phyloP scores from a whole-genome alignment of 1,284 basidiomycete genomes.

The Malassezia arunalokei region DNA sequence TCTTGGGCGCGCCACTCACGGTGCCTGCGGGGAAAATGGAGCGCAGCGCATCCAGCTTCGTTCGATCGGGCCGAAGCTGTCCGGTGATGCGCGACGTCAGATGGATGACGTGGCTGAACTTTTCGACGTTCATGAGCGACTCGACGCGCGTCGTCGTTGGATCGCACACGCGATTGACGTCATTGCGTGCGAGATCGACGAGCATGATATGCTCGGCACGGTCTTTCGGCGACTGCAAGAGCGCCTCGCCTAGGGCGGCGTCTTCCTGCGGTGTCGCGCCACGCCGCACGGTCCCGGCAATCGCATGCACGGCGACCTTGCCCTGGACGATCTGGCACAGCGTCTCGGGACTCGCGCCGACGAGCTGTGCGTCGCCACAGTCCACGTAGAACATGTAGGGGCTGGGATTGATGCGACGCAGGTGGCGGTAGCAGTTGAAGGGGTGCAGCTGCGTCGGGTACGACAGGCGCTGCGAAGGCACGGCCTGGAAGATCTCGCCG shows the following conservation, averaged over 20 bases:
- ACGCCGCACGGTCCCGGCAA: slow-evolving; percentile 84
- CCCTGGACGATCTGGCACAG: slow-evolving; percentile 78
- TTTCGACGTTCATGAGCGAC: slow-evolving; percentile 82
- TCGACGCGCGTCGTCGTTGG: slow-evolving; percentile 92
- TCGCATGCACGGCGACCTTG: slow-evolving; percentile 92
- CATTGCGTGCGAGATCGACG: slow-evolving; percentile 95
- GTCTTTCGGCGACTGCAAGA: slow-evolving; percentile 80
- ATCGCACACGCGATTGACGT: slow-evolving; percentile 92
- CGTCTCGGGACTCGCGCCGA: slow-evolving; percentile 94
- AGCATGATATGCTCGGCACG: slow-evolving; percentile 98
- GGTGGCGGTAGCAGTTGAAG: slow-evolving; percentile 88
- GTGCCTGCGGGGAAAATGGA: slow-evolving; percentile 99
- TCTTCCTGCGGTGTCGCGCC: slow-evolving; percentile 81
- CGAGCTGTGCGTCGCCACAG: slow-evolving; percentile 69
- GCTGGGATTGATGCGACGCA: slow-evolving; percentile 88
- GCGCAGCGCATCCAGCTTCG: slow-evolving; percentile 90
- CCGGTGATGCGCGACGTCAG: slow-evolving; percentile 92
- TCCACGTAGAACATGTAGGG: slow-evolving; percentile 99
- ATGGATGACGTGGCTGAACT: slow-evolving; percentile 96
- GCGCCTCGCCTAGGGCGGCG: slow-evolving; percentile 59
- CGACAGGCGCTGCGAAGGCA: slow-evolving; percentile 80
- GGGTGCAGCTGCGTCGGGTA: slow-evolving; percentile 80
- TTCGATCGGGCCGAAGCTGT: slow-evolving; percentile 65
- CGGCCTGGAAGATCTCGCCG: slow-evolving; percentile 97
- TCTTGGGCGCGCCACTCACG: slow-evolving; percentile 97